A percentile compares a stretch with the other conserved stretches of the same genome.
phyloP scores from a whole-genome alignment of 2,329 filamentous ascomycete species.

The Colletotrichum abscissum region DNA sequence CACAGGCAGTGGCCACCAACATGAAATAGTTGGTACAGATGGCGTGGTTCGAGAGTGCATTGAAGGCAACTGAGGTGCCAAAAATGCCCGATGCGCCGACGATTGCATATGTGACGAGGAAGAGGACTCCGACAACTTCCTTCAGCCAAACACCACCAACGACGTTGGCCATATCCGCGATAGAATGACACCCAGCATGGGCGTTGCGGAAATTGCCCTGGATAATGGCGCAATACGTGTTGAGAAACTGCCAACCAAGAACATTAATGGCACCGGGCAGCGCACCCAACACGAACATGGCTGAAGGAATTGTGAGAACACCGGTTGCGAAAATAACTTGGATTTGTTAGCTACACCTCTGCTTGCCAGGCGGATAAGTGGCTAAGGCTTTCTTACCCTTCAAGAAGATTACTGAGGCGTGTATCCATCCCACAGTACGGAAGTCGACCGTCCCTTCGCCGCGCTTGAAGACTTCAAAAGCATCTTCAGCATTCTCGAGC shows the following conservation, averaged over 20 bases:
- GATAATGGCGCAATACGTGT: constrained; percentile 53
- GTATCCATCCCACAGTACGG: constrained; percentile 59
- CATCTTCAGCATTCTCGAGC: constrained; percentile 41
- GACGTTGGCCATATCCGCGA: constrained; percentile 67
- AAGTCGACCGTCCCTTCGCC: constrained; percentile 56
- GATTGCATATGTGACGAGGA: constrained; percentile 68
- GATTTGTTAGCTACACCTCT: neutral
- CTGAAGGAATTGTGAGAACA: constrained; percentile 53
- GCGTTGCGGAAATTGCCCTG: constrained; percentile 52
- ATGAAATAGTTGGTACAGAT: constrained; percentile 70
- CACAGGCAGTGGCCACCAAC: constrained; percentile 61
- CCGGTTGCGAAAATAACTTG: constrained; percentile 56
- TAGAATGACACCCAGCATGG: constrained; percentile 52
- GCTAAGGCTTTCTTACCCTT: constrained; percentile 44
- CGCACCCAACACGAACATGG: constrained; percentile 55
- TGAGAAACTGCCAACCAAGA: constrained; percentile 53
- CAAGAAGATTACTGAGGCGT: constrained; percentile 59
- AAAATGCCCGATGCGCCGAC: constrained; percentile 68
- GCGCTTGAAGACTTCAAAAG: constrained; percentile 57
- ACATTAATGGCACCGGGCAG: constrained; percentile 56
- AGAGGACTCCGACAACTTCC: constrained; percentile 65
- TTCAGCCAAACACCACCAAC: constrained; percentile 63
- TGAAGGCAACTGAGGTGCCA: constrained; percentile 68
- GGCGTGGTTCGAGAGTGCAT: constrained; percentile 68
- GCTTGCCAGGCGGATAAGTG: neutral